phyloP scores from a whole-genome alignment of 1,139 yeast genomes.

The Candida mesenterica region DNA sequence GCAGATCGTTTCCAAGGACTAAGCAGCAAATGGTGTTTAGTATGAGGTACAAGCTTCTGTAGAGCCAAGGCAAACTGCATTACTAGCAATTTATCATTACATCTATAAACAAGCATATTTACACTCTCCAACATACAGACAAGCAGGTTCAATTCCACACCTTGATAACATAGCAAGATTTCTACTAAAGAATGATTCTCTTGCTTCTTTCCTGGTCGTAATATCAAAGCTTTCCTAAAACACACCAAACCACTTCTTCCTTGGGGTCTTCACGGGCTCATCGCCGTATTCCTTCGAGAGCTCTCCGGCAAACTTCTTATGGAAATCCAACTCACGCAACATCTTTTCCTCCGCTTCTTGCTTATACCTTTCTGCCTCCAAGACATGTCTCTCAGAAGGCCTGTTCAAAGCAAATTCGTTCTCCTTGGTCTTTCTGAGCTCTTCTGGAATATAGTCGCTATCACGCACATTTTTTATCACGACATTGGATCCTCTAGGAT shows the following conservation, averaged over 20 bases:
- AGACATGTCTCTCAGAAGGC: conserved; percentile 69
- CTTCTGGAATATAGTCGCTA: conserved; percentile 41
- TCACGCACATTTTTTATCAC: conserved; percentile 43
- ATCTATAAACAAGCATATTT: not conserved
- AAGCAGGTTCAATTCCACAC: no score
- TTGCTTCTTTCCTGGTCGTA: no score
- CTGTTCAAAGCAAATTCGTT: conserved; percentile 57
- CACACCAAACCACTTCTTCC: conserved; percentile 39
- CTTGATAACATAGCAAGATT: no score
- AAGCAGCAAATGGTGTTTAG: not conserved
- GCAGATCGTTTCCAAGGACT: not conserved
- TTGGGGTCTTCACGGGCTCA: conserved; percentile 7
- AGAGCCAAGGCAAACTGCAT: no score
- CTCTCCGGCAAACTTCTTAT: conserved; percentile 28
- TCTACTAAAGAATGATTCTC: no score
- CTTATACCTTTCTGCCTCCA: conserved; percentile 70
- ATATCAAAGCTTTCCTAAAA: no score
- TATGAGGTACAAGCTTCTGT: not conserved
- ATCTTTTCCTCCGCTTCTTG: conserved; percentile 70
- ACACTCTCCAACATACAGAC: no score
- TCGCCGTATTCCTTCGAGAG: conserved; percentile 32
- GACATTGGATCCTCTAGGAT: conserved; percentile 37
- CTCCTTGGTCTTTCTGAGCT: conserved; percentile 40
- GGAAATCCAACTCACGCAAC: conserved; percentile 53
- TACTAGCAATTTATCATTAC: no score